Evolutionary conservation across 768 basidiomycete species (phyloP).

Genomic region (Hypsizygus marmoreus): DNA sequence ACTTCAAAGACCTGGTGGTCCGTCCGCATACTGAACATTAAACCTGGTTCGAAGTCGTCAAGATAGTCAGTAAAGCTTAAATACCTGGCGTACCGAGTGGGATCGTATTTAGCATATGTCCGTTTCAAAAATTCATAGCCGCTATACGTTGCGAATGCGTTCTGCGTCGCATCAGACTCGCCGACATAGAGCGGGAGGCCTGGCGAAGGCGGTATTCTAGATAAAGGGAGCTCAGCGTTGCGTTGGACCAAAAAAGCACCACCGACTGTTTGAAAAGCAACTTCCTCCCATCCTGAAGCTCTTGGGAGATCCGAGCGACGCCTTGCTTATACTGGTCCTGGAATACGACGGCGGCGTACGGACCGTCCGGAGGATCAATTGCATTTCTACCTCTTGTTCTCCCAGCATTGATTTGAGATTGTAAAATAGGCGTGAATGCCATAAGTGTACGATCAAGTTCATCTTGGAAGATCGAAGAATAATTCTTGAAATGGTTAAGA

Average conservation of each 20-base stretch:
- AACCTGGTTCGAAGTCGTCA: no score
- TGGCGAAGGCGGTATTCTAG: conserved; percentile 38
- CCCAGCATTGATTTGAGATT: conserved; percentile 35
- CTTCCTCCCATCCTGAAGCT: background rate
- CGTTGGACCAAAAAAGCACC: background rate
- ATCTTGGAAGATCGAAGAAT: conserved; percentile 23
- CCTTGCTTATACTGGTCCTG: conserved; percentile 25
- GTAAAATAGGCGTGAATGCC: conserved; percentile 39
- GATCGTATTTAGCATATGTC: conserved; percentile 47
- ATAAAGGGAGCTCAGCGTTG: background rate
- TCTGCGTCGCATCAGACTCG: conserved; percentile 40
- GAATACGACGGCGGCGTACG: conserved; percentile 36
- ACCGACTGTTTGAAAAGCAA: conserved; percentile 4
- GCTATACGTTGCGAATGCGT: conserved; percentile 42
- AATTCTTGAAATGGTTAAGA: conserved; percentile 31
- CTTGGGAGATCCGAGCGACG: conserved; percentile 4
- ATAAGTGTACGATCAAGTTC: conserved; percentile 29
- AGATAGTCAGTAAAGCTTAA: no score
- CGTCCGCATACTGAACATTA: no score
- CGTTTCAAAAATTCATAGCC: conserved; percentile 34
- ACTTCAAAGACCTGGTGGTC: no score
- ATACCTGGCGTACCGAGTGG: conserved; percentile 31
- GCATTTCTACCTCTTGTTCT: conserved; percentile 36
- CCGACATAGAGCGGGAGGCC: conserved; percentile 42
- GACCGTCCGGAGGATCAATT: conserved; percentile 36